A percentile compares a stretch with the other conserved stretches of the same genome.
Conservation (phyloP, 2,329 filamentous ascomycete species). For the Colletotrichum liaoningense region DNA sequence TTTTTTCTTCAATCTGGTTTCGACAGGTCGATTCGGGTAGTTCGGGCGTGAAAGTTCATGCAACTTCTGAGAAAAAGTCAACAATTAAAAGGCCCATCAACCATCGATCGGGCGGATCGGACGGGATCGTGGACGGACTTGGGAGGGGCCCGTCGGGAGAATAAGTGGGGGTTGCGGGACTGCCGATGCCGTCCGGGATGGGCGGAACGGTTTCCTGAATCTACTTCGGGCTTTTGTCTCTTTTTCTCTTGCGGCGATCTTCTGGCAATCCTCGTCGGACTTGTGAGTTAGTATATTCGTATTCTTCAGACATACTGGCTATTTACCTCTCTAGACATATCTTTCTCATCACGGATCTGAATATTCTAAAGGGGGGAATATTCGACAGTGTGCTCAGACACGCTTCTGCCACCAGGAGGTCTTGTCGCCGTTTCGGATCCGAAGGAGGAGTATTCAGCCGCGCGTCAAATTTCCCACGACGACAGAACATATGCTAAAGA, state of each 20-base stretch:
- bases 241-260: too few relatives aligned
- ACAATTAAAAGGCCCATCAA: neutral
- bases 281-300: neutral
- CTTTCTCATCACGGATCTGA: neutral
- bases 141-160: neutral
- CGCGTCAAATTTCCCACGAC: neutral
- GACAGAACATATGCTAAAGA: neutral
- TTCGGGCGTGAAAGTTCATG: neutral
- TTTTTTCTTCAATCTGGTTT: neutral
- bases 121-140: neutral
- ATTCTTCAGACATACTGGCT: too few relatives aligned
- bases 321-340: neutral
- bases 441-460: neutral
- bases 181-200: neutral
- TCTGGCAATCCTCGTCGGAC: neutral
- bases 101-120: neutral
- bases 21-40: neutral
- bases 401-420: neutral
- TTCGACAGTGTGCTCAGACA: constrained; percentile 22
- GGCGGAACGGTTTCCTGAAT: neutral
- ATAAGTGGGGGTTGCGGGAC: constrained; percentile 5
- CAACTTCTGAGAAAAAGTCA: neutral
- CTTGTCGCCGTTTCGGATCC: constrained; percentile 3
- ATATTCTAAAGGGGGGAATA: neutral
- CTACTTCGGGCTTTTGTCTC: neutral